phyloP scores from a whole-genome alignment of 2,329 filamentous ascomycete species.

The Hymenoscyphus linearis region DNA sequence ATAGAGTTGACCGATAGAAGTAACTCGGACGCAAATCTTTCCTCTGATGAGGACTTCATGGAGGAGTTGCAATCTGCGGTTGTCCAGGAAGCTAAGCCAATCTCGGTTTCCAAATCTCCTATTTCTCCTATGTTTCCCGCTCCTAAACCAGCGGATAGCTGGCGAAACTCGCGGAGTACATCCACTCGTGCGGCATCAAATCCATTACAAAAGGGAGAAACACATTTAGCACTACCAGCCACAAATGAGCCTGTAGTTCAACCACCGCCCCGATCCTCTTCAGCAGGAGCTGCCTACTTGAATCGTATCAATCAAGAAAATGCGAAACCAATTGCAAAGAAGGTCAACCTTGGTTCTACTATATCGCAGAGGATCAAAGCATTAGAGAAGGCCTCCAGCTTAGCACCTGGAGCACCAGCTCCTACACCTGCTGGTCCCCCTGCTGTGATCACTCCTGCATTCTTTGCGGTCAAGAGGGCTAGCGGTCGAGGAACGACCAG shows the following conservation, averaged over 20 bases:
- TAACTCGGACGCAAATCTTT: slow-evolving; percentile 44
- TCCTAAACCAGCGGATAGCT: slow-evolving; percentile 23
- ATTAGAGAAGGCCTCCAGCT: slow-evolving; percentile 68
- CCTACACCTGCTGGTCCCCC: slow-evolving; percentile 15
- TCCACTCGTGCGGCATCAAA: slow-evolving; percentile 34
- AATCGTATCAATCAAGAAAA: slow-evolving; percentile 49
- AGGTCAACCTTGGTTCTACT: slow-evolving; percentile 78
- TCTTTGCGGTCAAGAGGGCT: slow-evolving; percentile 53
- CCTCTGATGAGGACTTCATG: slow-evolving; percentile 76
- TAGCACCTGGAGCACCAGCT: slow-evolving; percentile 34
- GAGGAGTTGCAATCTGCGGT: slow-evolving; percentile 80
- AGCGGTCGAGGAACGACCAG: slow-evolving; percentile 30
- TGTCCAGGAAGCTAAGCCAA: slow-evolving; percentile 75
- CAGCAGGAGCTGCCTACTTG: slow-evolving; percentile 50
- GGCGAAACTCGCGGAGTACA: slow-evolving; percentile 16
- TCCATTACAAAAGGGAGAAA: slow-evolving; percentile 29
- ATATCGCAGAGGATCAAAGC: slow-evolving; percentile 95
- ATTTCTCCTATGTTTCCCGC: slow-evolving; percentile 56
- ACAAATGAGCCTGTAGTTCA: slow-evolving; percentile 18
- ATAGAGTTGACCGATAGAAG: slow-evolving; percentile 34
- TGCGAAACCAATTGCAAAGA: slow-evolving; percentile 56
- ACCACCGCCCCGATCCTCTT: slow-evolving; percentile 30
- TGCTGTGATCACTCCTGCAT: slow-evolving; percentile 46
- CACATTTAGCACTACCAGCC: slow-evolving; percentile 36
- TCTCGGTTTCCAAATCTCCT: slow-evolving; percentile 79